Conservation (phyloP, 345 rosid genomes). For the Ceriops decandra region DNA sequence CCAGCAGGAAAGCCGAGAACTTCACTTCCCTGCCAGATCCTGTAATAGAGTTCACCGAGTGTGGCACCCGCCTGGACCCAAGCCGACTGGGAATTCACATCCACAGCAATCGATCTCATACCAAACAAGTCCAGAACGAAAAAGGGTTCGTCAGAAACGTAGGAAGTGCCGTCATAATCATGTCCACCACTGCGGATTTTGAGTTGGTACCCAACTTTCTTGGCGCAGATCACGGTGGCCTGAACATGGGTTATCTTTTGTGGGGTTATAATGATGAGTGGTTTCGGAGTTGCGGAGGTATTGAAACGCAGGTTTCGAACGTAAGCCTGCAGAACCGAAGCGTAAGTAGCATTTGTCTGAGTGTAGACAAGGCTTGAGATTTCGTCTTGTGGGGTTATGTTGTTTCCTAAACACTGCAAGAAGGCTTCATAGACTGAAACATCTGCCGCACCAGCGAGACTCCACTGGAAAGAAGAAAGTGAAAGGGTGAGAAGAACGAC, state of each 20-base stretch:
- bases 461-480: constrained; percentile 10
- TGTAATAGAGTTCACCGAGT: constrained; percentile 46
- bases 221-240: constrained; percentile 51
- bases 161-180: constrained; percentile 56
- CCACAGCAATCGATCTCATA: constrained; percentile 31
- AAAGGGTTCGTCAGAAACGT: constrained; percentile 44
- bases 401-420: constrained; percentile 38
- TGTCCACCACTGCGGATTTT: constrained; percentile 65
- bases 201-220: constrained; percentile 36
- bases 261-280: constrained; percentile 49
- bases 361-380: constrained; percentile 36
- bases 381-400: constrained; percentile 18
- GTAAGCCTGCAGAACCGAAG: constrained; percentile 47
- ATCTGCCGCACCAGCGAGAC: constrained; percentile 17
- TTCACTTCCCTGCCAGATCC: constrained; percentile 43
- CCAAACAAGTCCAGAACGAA: constrained; percentile 57
- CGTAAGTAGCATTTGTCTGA: constrained; percentile 33
- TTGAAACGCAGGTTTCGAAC: constrained; percentile 60
- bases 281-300: constrained; percentile 42
- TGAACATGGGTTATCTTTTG: constrained; percentile 43
- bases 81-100: constrained; percentile 31
- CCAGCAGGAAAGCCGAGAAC: constrained; percentile 54
- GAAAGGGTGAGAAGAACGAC: constrained; percentile 8
- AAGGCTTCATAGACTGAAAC: constrained; percentile 31
- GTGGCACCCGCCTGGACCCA: constrained; percentile 61